A percentile compares a stretch with the other conserved stretches of the same genome.
These are phyloP conservation scores for Corylus americana DNA, from an alignment of 306 rosid species.

Conservation along the genomic window DNA sequence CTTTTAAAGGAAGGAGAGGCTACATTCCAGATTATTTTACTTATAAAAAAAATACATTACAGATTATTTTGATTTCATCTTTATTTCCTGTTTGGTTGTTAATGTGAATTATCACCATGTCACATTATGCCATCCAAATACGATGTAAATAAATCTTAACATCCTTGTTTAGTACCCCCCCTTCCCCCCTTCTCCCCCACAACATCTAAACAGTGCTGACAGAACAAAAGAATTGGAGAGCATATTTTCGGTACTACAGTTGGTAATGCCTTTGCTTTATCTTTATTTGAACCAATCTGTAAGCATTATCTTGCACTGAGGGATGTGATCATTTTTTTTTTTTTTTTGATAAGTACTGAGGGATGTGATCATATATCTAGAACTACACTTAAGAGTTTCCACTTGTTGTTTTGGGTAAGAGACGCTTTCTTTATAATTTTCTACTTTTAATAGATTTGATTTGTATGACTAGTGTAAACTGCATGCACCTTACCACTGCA, in stretches of 20 bases:
- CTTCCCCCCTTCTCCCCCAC: too few relatives aligned
- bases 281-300: background rate
- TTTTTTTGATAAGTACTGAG: too few relatives aligned
- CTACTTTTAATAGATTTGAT: background rate
- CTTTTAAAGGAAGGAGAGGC: conserved; percentile 26
- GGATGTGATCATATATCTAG: conserved; percentile 5
- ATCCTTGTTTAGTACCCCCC: background rate
- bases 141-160: background rate
- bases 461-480: background rate
- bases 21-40: conserved; percentile 43
- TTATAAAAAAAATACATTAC: conserved; percentile 7
- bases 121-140: background rate
- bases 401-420: background rate
- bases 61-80: conserved; percentile 41
- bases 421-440: background rate
- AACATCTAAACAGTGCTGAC: background rate
- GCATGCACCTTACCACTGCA: conserved; percentile 19
- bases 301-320: conserved; percentile 17
- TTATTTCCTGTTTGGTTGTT: background rate
- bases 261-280: background rate
- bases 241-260: background rate
- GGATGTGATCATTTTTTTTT: conserved; percentile 4
- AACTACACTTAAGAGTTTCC: background rate
- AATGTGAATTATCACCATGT: background rate
- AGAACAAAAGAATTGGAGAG: background rate